Percentiles rank a stretch among this genome's conserved stretches.
Evolutionary conservation across 2,329 filamentous ascomycete genomes (phyloP).

Genomic region (Colletotrichum tofieldiae): DNA sequence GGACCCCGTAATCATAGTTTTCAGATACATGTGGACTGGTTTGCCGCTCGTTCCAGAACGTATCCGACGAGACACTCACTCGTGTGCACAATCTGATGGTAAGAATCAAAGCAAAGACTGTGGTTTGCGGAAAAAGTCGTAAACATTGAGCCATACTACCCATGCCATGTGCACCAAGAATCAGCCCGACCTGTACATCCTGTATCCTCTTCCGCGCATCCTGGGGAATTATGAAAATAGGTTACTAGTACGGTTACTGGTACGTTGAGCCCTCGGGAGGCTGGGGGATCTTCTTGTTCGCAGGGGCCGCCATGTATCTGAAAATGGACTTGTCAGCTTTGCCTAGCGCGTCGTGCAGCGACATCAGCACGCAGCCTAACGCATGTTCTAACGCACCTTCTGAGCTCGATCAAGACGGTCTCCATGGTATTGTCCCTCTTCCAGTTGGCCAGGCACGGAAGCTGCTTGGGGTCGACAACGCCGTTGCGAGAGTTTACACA

Average conservation of each 20-base stretch:
- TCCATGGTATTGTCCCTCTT: constrained; percentile 96
- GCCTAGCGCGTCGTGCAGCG: neutral
- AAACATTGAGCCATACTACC: constrained; percentile 41
- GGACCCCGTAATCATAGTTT: neutral
- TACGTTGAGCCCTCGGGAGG: constrained; percentile 84
- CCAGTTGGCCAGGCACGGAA: constrained; percentile 92
- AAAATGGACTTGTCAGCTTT: constrained; percentile 32
- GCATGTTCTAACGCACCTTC: constrained; percentile 70
- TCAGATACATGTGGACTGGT: neutral
- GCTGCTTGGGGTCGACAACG: constrained; percentile 85
- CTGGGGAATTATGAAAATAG: constrained; percentile 31
- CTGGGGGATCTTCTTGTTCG: constrained; percentile 96
- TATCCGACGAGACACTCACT: neutral
- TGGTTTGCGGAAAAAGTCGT: constrained; percentile 27
- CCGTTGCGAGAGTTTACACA: constrained; percentile 89
- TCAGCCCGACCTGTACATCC: constrained; percentile 20
- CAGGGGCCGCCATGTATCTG: constrained; percentile 93
- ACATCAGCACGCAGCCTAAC: neutral
- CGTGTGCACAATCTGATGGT: neutral
- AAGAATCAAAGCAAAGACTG: neutral
- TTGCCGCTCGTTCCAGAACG: neutral
- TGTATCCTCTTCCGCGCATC: constrained; percentile 23
- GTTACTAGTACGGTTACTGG: constrained; percentile 24
- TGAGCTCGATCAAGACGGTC: constrained; percentile 88
- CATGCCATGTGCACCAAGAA: constrained; percentile 12